Base-by-base conservation (phyloP, 2,329 filamentous ascomycete species). In the Colletotrichum brevisporum region DNA sequence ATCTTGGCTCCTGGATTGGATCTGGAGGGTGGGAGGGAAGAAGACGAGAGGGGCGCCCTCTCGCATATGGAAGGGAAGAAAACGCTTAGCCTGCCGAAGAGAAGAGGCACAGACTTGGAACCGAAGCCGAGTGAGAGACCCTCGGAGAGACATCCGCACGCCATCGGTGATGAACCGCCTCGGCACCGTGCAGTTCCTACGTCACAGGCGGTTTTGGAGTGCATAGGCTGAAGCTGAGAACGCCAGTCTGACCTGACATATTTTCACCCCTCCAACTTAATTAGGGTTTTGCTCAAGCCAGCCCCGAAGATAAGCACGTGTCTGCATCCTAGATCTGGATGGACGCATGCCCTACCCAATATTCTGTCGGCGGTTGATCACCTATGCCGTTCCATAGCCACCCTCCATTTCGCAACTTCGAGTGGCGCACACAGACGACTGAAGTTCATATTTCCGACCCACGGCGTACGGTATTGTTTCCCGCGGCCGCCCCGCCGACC, bases 1-100 rank as follows among this genome's bases (percentile, higher is more conserved):
- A 26, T 67, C 55, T 69, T 67, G 62, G 67, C 67, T 67, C 27
- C 41, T 65, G 50, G 61, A 69, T 48, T 64, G 43, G 50, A 69
- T 41, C 41, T 54, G 53, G 39, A 68, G 53, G 59, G 41, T 45
- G 31, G 31, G 31, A 36, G 31, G 31, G 31, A 36, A 36, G 31
- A 36, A 36, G 31, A 36, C 31, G 50, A n/a, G 52, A 52, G 10
- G 57, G 43, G 52, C 39, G 24, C 41, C 24, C n/a, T 45, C 47
- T 52, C 56, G 56, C 31, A 36, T 36, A 36, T 36, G 31, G 41
- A 21, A 59, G 56, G 59, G 52, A 13, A 66, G 54, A 53, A 21
- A 60, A 55, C 55, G 55, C 50, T 45, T 50, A 51, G 66, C 54
- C 55, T 66, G 66, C 43, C 51, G 61, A 54, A 39, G 56, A 50